Percentiles rank a stretch among this genome's conserved stretches.
phyloP scores from a whole-genome alignment of 2,329 filamentous ascomycete species.

The Exophiala dermatitidis region DNA sequence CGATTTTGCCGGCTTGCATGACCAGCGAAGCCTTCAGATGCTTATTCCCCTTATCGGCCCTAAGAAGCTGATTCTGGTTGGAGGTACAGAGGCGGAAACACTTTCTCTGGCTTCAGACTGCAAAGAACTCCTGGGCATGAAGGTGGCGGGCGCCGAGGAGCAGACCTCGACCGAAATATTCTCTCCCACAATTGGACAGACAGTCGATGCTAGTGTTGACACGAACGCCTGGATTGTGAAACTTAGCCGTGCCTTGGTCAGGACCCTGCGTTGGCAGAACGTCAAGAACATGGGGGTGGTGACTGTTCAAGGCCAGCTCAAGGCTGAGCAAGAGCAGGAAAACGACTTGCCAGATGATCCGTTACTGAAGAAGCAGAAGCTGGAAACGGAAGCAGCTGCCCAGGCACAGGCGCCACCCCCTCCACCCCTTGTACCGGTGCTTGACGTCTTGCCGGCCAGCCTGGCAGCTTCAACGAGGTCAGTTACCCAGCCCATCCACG shows the following conservation, averaged over 20 bases:
- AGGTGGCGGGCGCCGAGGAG: constrained; percentile 38
- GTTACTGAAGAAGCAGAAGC: constrained; percentile 45
- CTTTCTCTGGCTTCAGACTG: constrained; percentile 71
- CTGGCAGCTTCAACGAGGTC: constrained; percentile 67
- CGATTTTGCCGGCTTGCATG: constrained; percentile 87
- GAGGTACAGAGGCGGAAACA: constrained; percentile 73
- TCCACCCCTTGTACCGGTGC: constrained; percentile 39
- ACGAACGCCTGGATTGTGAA: constrained; percentile 97
- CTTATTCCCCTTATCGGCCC: constrained; percentile 89
- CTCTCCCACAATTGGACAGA: constrained; percentile 65
- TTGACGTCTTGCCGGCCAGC: constrained; percentile 53
- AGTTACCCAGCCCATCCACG: constrained; percentile 80
- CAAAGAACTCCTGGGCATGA: constrained; percentile 54
- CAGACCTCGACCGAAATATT: constrained; percentile 60
- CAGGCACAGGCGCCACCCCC: constrained; percentile 6
- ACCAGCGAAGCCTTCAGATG: constrained; percentile 89
- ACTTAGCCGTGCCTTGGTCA: constrained; percentile 74
- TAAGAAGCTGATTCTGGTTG: constrained; percentile 87
- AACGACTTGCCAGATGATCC: constrained; percentile 41
- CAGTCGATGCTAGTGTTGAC: constrained; percentile 86
- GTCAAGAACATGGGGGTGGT: constrained; percentile 85
- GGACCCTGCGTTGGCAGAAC: constrained; percentile 88
- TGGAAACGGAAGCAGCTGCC: constrained; percentile 40
- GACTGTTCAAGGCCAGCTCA: constrained; percentile 72
- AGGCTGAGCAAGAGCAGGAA: constrained; percentile 39